Evolutionary conservation across 2,329 filamentous ascomycete genomes (phyloP).

Genomic region (Clonostachys chloroleuca): DNA sequence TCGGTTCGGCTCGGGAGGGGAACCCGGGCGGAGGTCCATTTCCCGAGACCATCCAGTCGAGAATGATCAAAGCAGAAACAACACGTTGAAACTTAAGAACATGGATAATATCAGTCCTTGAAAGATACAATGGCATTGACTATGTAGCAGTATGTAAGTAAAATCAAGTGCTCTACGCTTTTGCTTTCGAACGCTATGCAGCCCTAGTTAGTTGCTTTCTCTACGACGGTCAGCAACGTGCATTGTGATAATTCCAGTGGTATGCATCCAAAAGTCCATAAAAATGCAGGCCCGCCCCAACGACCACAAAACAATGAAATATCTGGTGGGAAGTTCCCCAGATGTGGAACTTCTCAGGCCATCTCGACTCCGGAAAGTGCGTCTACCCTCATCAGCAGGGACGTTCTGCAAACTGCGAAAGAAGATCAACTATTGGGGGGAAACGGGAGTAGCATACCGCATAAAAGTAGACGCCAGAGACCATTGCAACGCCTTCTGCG

Average conservation of each 20-base stretch:
- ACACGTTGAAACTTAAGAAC: too few species aligned
- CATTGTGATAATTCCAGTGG: slow-evolving; percentile 7
- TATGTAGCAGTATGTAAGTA: too few species aligned
- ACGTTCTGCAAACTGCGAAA: slow-evolving; percentile 1
- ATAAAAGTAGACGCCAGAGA: slow-evolving; percentile 28
- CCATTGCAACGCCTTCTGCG: slow-evolving; percentile 28
- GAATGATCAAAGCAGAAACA: too few species aligned
- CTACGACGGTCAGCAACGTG: neutral
- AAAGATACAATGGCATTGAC: too few species aligned
- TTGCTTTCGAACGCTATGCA: too few species aligned
- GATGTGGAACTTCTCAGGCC: slow-evolving; percentile 35
- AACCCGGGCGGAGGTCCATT: too few species aligned
- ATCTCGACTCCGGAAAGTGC: slow-evolving; percentile 32
- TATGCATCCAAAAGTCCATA: slow-evolving; percentile 21
- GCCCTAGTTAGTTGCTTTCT: too few species aligned
- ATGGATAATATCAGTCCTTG: too few species aligned
- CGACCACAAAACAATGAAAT: slow-evolving; percentile 35
- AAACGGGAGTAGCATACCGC: slow-evolving; percentile 18
- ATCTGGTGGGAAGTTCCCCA: slow-evolving; percentile 37
- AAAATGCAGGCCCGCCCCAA: slow-evolving; percentile 30
- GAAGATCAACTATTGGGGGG: too few species aligned
- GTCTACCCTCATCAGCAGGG: slow-evolving; percentile 14
- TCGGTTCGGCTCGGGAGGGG: too few species aligned
- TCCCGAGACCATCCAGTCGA: too few species aligned
- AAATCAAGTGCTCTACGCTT: too few species aligned